phyloP scores from a whole-genome alignment of 768 basidiomycete genomes.

The Punctularia strigosozonata region DNA sequence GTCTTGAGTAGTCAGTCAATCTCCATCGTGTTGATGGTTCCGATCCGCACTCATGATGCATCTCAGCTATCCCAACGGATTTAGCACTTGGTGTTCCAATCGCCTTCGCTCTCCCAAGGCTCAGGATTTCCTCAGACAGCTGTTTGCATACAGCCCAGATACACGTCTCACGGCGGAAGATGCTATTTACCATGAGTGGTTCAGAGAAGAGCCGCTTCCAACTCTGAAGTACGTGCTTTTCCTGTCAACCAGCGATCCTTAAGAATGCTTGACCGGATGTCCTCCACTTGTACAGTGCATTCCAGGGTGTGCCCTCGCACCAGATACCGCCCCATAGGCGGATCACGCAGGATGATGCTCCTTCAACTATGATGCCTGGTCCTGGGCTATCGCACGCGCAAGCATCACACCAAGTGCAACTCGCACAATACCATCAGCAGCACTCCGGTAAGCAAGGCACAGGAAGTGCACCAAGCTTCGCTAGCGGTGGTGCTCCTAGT shows the following conservation, averaged over 20 bases:
- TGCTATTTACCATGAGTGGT: conserved; percentile 83
- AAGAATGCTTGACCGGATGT: not conserved
- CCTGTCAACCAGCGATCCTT: not conserved
- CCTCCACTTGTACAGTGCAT: conserved; percentile 41
- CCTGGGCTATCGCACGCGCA: conserved; percentile 31
- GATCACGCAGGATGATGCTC: conserved; percentile 88
- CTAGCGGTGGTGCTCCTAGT: too few species aligned
- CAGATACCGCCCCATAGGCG: conserved; percentile 79
- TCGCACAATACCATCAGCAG: too few species aligned
- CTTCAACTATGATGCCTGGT: conserved; percentile 71
- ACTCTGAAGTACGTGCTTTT: conserved; percentile 60
- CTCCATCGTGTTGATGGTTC: too few species aligned
- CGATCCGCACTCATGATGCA: not conserved
- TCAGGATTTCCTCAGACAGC: conserved; percentile 71
- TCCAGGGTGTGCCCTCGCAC: conserved; percentile 47
- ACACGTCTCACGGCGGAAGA: conserved; percentile 73
- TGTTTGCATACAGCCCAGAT: conserved; percentile 90
- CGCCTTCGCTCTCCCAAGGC: conserved; percentile 51
- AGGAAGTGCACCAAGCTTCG: too few species aligned
- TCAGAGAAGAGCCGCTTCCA: conserved; percentile 80
- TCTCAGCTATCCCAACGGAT: conserved; percentile 44
- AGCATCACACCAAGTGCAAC: conserved; percentile 26
- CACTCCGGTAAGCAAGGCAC: too few species aligned
- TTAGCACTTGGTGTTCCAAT: conserved; percentile 63
- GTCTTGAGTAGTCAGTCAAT: conserved; percentile 54